Evolutionary conservation across 2,329 filamentous ascomycete species (phyloP), one percentile per base, ranked within the genome.

Genomic region (Monosporascus sp.): DNA sequence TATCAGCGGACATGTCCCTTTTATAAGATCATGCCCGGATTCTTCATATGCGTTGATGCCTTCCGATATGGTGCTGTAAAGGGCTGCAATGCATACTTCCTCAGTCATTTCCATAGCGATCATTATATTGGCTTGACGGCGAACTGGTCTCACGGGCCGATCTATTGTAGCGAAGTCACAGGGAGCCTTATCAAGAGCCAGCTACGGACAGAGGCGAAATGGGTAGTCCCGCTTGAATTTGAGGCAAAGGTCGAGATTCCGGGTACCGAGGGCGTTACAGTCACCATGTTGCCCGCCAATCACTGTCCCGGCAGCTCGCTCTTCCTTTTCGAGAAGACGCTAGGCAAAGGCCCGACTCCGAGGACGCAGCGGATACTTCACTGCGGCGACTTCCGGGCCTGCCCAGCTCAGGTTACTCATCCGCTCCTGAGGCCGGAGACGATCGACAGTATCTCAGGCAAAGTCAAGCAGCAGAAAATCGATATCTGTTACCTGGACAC

Each of bases 91-190:
- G 94, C 93, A 1, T 99, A 99, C 67, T 99, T 99, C 61, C 79
- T 99, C 11, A 97, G 92, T 62, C 94, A 99, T 67, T 99, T 97
- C 61, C 94, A 99, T 70, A 97, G 91, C 64, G 94, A 99, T 67
- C 94, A 99, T 67, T 99, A 99, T 63, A 85, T 97, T 36, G 94
- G 94, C 2, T 74, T 99, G 11, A 94, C 90, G 11, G 84, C 88
- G 7, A 90, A 80, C 34, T 99, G 94, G 94, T 83, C 77, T 39
- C 92, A 99, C 67, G 94, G 94, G 0, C 93, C 92, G 0, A 97
- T 99, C 48, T 99, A 96, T 65, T 97, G 94, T 74, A 97, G 93
- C 66, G 87, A 85, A 60, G 89, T 96, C 15, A 99, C 94, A 0
- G 94, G 83, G 1, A 96, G 95, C 62, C 78, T 99, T 2, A 90